phyloP scores from a whole-genome alignment of 345 rosid species.

The Boechera stricta region DNA sequence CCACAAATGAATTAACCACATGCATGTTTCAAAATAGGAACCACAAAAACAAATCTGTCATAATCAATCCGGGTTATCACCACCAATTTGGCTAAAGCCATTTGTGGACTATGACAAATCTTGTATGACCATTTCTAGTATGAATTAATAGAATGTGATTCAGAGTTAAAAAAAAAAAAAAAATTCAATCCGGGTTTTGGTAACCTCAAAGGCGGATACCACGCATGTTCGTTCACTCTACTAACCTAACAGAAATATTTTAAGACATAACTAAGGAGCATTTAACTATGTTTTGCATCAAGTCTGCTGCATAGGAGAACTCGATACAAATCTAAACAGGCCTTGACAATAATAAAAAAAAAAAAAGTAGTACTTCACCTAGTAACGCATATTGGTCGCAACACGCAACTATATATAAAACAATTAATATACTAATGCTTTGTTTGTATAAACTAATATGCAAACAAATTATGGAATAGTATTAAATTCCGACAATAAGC shows the following conservation, averaged over 20 bases:
- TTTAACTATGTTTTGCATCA: background rate
- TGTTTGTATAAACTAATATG: background rate
- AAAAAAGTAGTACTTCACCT: background rate
- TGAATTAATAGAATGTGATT: too few relatives aligned
- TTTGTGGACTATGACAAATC: too few relatives aligned
- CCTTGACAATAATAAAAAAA: background rate
- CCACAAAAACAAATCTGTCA: conserved; percentile 20
- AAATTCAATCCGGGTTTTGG: background rate
- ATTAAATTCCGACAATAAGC: background rate
- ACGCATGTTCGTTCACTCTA: conserved; percentile 32
- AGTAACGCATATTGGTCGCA: background rate
- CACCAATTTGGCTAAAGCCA: too few relatives aligned
- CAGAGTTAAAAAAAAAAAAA: too few relatives aligned
- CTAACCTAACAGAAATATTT: background rate
- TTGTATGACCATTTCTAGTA: too few relatives aligned
- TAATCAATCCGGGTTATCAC: background rate
- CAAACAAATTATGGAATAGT: background rate
- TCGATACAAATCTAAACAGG: background rate
- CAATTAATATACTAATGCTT: background rate
- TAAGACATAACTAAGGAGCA: background rate
- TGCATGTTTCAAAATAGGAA: conserved; percentile 24
- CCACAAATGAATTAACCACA: conserved; percentile 34
- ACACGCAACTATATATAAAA: too few relatives aligned
- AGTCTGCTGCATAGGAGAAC: background rate
- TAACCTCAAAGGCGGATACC: background rate